These are phyloP conservation scores for Rhizophagus clarus DNA, from an alignment of 192 early-diverging fungal species.

Conservation along the genomic window DNA sequence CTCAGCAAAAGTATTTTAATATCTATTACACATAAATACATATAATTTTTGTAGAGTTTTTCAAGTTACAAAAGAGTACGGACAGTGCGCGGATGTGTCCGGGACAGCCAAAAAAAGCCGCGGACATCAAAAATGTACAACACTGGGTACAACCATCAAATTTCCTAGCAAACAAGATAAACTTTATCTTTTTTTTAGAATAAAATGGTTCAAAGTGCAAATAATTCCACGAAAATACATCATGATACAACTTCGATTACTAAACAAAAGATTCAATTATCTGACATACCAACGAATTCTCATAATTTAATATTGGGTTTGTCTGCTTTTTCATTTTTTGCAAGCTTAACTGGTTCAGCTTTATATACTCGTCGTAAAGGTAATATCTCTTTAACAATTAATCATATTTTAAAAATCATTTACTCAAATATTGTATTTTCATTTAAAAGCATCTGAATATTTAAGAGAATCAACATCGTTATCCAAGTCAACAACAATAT, in stretches of 20 bases:
- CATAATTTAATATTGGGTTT: conserved; percentile 3
- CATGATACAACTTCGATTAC: neutral
- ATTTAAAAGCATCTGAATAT: neutral
- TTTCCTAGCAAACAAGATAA: too few species aligned
- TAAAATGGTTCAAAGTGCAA: too few species aligned
- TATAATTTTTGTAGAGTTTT: too few species aligned
- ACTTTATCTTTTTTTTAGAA: too few species aligned
- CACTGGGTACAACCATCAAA: too few species aligned
- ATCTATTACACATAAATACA: too few species aligned
- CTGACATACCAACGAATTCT: neutral
- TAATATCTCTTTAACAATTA: neutral
- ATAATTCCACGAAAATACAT: neutral
- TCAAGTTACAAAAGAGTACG: too few species aligned
- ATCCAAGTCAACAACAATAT: neutral
- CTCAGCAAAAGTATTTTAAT: too few species aligned
- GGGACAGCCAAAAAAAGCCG: too few species aligned
- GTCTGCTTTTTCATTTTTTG: neutral
- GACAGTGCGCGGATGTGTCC: too few species aligned
- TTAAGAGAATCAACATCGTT: neutral
- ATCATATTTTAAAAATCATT: neutral
- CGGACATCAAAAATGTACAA: too few species aligned
- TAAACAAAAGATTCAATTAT: neutral
- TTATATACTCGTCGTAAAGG: conserved; percentile 3
- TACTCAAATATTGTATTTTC: neutral
- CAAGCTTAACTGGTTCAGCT: neutral